Evolutionary conservation across 257 asterid species (phyloP).

Genomic region (Solanum ossicruentum): DNA sequence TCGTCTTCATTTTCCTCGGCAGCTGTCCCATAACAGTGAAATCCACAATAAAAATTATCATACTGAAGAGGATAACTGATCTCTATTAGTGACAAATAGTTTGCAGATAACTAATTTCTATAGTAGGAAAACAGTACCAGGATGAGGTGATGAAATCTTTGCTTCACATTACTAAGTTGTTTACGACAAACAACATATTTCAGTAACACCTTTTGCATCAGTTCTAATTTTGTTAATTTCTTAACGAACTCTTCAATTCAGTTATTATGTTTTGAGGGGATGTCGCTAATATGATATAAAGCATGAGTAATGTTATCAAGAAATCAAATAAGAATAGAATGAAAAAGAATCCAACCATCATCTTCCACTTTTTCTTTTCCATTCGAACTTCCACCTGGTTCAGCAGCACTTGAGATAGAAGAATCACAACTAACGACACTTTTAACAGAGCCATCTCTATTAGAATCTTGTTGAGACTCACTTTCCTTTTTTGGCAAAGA

Average conservation of each 20-base stretch:
- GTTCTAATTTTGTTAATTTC: not conserved
- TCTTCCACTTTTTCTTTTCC: slow-evolving; percentile 21
- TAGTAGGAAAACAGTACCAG: not conserved
- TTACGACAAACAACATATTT: not conserved
- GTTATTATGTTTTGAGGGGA: not conserved
- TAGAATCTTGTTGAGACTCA: slow-evolving; percentile 39
- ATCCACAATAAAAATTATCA: not conserved
- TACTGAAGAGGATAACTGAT: not conserved
- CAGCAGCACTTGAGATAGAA: slow-evolving; percentile 33
- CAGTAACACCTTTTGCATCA: not conserved
- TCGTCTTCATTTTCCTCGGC: slow-evolving; percentile 8
- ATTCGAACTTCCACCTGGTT: slow-evolving; percentile 28
- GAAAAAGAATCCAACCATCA: slow-evolving; percentile 21
- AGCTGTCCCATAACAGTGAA: slow-evolving; percentile 3
- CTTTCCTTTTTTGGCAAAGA: slow-evolving; percentile 64
- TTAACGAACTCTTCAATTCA: not conserved
- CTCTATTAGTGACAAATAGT: not conserved
- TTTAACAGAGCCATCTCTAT: slow-evolving; percentile 39
- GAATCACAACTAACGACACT: slow-evolving; percentile 39
- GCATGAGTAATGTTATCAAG: not conserved
- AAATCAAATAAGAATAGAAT: not conserved
- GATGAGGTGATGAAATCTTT: not conserved
- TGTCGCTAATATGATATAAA: not conserved
- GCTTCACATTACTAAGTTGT: not conserved
- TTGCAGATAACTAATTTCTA: not conserved